These are phyloP conservation scores for Zymoseptoria pseudotritici DNA, from an alignment of 2,329 filamentous ascomycete genomes.

Conservation along the genomic window DNA sequence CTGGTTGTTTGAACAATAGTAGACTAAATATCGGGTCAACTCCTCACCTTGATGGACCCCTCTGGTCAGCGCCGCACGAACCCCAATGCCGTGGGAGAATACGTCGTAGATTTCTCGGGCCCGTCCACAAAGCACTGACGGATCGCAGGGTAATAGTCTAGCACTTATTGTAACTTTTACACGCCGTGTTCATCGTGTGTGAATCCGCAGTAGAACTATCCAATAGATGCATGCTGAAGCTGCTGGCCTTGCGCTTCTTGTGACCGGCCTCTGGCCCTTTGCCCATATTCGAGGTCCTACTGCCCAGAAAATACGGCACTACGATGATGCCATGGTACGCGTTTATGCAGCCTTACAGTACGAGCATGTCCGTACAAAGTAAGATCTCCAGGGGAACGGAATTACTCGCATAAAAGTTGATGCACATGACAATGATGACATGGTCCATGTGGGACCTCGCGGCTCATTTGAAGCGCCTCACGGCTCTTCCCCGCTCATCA, in stretches of 20 bases:
- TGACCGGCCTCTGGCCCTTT: no score
- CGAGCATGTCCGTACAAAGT: not conserved
- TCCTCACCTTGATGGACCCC: not conserved
- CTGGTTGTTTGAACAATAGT: not conserved
- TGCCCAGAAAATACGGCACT: no score
- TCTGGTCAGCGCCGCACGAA: not conserved
- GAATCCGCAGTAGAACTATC: no score
- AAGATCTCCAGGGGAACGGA: not conserved
- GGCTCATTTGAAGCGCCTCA: not conserved
- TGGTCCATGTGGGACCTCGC: not conserved
- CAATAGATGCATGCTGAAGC: no score
- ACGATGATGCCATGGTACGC: not conserved
- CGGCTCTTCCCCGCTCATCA: not conserved
- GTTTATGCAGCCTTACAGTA: not conserved
- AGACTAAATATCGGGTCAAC: not conserved
- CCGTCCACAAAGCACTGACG: not conserved
- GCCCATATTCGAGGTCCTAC: not conserved
- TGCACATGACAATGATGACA: not conserved
- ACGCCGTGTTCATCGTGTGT: no score
- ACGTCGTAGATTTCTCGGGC: not conserved
- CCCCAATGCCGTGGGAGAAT: not conserved
- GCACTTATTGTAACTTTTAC: not conserved
- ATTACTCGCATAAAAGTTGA: not conserved
- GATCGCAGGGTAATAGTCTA: not conserved
- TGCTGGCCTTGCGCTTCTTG: no score